Evolutionary conservation across 2,329 filamentous ascomycete genomes (phyloP).

Genomic region (Fusarium subglutinans): DNA sequence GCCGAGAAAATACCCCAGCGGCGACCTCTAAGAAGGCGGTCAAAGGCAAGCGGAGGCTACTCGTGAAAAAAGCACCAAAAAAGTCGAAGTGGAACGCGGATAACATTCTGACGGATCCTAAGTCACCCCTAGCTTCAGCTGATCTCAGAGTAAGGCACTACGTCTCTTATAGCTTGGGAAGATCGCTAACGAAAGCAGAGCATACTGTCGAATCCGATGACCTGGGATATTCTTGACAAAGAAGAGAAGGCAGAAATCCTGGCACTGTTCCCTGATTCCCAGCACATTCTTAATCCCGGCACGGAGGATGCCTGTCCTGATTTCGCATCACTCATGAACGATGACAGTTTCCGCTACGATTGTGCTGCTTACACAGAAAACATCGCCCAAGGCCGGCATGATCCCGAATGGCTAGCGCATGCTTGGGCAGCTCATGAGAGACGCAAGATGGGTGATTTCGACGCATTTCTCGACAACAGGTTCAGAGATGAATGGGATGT

Average conservation of each 20-base stretch:
- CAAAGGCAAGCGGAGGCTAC: conserved; percentile 39
- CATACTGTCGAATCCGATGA: conserved; percentile 50
- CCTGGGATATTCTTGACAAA: conserved; percentile 50
- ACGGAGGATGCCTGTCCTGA: conserved; percentile 53
- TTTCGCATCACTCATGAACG: conserved; percentile 55
- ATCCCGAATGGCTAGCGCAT: conserved; percentile 61
- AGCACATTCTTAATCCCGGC: conserved; percentile 50
- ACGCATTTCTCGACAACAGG: conserved; percentile 55
- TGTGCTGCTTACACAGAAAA: conserved; percentile 57
- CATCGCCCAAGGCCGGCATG: conserved; percentile 59
- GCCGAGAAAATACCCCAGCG: not conserved
- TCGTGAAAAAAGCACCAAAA: conserved; percentile 36
- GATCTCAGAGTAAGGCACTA: conserved; percentile 47
- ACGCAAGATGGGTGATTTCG: conserved; percentile 60
- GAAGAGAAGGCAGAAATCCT: conserved; percentile 50
- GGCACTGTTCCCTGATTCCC: conserved; percentile 49
- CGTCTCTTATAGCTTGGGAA: not conserved
- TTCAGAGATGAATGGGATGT: conserved; percentile 61
- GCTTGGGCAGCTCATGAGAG: conserved; percentile 62
- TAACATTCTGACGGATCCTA: conserved; percentile 48
- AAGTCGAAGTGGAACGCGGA: conserved; percentile 51
- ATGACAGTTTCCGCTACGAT: conserved; percentile 59
- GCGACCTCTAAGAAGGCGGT: not conserved
- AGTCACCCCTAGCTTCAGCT: conserved; percentile 51
- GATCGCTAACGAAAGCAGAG: conserved; percentile 39